Base-by-base conservation (phyloP, 179 eudicot species). In the Beta lomatogona region DNA sequence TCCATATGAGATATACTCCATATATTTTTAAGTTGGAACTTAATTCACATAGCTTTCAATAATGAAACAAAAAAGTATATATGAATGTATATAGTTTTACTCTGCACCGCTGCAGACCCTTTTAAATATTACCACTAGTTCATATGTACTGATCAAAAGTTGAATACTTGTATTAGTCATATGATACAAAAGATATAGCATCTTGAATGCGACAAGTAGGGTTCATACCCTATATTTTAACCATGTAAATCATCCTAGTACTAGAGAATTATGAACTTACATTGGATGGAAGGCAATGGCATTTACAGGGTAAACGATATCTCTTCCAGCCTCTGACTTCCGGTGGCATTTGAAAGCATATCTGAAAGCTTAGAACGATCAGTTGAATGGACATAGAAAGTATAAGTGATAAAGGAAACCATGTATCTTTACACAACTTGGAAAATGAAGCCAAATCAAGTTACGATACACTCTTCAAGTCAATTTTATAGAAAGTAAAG, bases 261-360 rank as follows among this genome's bases (percentile, higher is more conserved):
- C 46, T 63, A 53, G 70, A 31, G 22, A 60, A 66, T 2, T 73
- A 60, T 41, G 25, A 80, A 89, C 95, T 94, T 87, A 95, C 99
- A 94, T 94, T 53, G 99, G 99, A 84, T 95, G 99, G 77, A 95
- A 95, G 19, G 99, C 94, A 86, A 95, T 94, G 54, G 99, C 92
- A 85, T 95, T 95, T 52, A 95, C 99, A 75, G 98, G 96, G 87
- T 92, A 92, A 81, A 95, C 99, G 79, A 92, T 91, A 81, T 95
- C 99, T 77, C 91, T 89, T 86, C 99, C 99, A 73, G 92, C 98
- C 84, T 95, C 99, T 0, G 98, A 86, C 80, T 88, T 92, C 77
- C 97, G 89, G 81, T 95, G 99, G 83, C 99, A 95, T 85, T 95
- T 95, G 87, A 95, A 95, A 54, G 99, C 99, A 84, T 95, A 95